Evolutionary conservation across 257 asterid species (phyloP), one percentile per base, ranked within the genome.

Genomic region (Fraxinus excelsior): DNA sequence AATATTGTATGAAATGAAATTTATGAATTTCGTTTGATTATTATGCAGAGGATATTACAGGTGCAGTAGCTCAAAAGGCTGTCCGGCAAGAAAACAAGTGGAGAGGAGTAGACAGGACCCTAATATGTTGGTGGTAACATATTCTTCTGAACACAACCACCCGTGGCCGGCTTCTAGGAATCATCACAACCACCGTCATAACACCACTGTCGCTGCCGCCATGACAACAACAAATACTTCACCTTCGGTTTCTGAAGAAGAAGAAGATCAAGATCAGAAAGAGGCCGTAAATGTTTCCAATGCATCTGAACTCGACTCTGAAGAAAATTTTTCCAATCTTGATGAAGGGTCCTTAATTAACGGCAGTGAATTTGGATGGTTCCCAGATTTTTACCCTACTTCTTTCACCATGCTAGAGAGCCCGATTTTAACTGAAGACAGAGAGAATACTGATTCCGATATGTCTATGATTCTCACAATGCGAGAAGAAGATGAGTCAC

Each of bases 61-160:
- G 77, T 96, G 99, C 70, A 96, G 99, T 73, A 96, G 99, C 80
- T 93, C 97, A 28, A 93, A 96, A 56, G 99, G 98, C 3, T 93
- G 99, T 64, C 99, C 98, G 1, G 98, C 99, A 2, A 91, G 96
- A 82, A 96, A 93, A 78, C 98, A 96, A 85, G 97, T 95, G 21
- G 99, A 95, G 82, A 89, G 98, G 71, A 95, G 92, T 75, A 79
- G 87, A 49, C 72, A 71, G 35, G 97, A 96, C 79, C 96, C 99
- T 3, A 82, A 71, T 78, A 87, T 84, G 94, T 71, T 96, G 6
- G 65, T 92, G 16, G 96, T 96, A 34, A 91, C 99, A 2, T 96
- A 96, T 81, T 84, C 97, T 71, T 90, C 94, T 46, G 97, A 91
- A 14, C 99, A 96, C 85, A 91, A 93, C 79, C 99, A 96, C 86